Conservation (phyloP, 1,139 yeast genomes). For the Suhomyces terraborum region DNA sequence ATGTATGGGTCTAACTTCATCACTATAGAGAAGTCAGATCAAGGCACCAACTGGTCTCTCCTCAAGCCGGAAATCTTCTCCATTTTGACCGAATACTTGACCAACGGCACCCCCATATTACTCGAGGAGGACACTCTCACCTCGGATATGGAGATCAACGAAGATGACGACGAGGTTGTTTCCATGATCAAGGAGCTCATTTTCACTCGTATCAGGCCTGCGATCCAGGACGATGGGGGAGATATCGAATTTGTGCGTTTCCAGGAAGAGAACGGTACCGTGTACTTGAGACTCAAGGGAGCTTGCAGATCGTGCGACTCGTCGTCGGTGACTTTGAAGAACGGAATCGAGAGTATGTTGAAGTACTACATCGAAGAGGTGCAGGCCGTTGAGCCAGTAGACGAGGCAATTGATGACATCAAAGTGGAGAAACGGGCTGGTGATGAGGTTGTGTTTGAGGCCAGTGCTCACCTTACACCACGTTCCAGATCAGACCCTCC, state of each 20-base stretch:
- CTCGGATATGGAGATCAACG: constrained; percentile 46
- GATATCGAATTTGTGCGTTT: constrained; percentile 74
- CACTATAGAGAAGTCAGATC: constrained; percentile 72
- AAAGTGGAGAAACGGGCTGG: constrained; percentile 25
- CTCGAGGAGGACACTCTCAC: constrained; percentile 35
- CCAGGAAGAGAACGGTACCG: constrained; percentile 64
- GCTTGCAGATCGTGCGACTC: constrained; percentile 83
- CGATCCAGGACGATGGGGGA: constrained; percentile 86
- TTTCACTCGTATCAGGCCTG: constrained; percentile 93
- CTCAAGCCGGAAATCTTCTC: constrained; percentile 89
- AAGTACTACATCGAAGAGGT: constrained; percentile 82
- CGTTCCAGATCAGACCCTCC: constrained; percentile 41
- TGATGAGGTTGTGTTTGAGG: constrained; percentile 20
- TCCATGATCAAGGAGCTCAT: constrained; percentile 91
- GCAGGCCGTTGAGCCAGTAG: constrained; percentile 62
- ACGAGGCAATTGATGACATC: constrained; percentile 47
- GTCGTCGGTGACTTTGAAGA: constrained; percentile 71
- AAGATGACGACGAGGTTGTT: constrained; percentile 77
- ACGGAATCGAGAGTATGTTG: constrained; percentile 81
- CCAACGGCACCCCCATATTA: constrained; percentile 66
- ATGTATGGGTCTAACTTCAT: constrained; percentile 68
- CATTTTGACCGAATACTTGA: constrained; percentile 77
- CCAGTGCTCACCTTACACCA: constrained; percentile 31
- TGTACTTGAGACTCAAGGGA: constrained; percentile 66
- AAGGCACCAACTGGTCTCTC: constrained; percentile 64